A percentile compares a stretch with the other conserved stretches of the same genome.
phyloP scores from a whole-genome alignment of 352 stramenopile genomes.

The Nothophytophthora sp. region DNA sequence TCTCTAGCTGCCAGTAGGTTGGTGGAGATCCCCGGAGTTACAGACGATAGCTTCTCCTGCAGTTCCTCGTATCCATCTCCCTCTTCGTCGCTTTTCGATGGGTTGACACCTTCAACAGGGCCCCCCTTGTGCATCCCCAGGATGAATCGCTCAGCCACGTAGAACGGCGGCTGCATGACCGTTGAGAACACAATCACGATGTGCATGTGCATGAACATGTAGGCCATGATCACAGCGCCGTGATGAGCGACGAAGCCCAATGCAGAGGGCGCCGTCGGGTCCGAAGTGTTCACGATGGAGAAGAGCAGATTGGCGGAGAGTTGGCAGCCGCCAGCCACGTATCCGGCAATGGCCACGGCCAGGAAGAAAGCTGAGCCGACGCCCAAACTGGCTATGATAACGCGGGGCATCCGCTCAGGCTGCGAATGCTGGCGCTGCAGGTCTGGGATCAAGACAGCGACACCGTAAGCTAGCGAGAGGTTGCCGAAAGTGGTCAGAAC shows the following conservation, averaged over 20 bases:
- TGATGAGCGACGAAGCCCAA: slow-evolving; percentile 26
- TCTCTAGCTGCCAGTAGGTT: slow-evolving; percentile 6
- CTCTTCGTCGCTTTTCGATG: slow-evolving; percentile 10
- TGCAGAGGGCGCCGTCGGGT: slow-evolving; percentile 19
- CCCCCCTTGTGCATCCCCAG: slow-evolving; percentile 38
- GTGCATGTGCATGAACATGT: slow-evolving; percentile 43
- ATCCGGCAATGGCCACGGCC: slow-evolving; percentile 36
- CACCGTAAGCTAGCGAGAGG: slow-evolving; percentile 37
- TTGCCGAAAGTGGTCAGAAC: slow-evolving; percentile 34
- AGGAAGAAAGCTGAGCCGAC: slow-evolving; percentile 47
- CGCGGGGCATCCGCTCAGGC: slow-evolving; percentile 44
- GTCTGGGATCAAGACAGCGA: slow-evolving; percentile 32
- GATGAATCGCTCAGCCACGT: slow-evolving; percentile 45
- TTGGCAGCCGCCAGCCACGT: slow-evolving; percentile 41
- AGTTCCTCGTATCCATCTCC: slow-evolving; percentile 26
- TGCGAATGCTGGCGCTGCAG: slow-evolving; percentile 45
- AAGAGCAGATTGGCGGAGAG: slow-evolving; percentile 38
- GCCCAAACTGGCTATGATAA: slow-evolving; percentile 40
- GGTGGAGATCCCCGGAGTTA: slow-evolving; percentile 9
- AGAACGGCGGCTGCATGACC: slow-evolving; percentile 45
- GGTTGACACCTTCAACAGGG: neutral
- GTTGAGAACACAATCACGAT: slow-evolving; percentile 49
- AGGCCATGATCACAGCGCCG: slow-evolving; percentile 31
- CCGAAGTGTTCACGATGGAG: slow-evolving; percentile 29
- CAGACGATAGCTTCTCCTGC: slow-evolving; percentile 20